Evolutionary conservation across 805 yeast genomes (phyloP).

Genomic region (Kodamaea fukazawae): DNA sequence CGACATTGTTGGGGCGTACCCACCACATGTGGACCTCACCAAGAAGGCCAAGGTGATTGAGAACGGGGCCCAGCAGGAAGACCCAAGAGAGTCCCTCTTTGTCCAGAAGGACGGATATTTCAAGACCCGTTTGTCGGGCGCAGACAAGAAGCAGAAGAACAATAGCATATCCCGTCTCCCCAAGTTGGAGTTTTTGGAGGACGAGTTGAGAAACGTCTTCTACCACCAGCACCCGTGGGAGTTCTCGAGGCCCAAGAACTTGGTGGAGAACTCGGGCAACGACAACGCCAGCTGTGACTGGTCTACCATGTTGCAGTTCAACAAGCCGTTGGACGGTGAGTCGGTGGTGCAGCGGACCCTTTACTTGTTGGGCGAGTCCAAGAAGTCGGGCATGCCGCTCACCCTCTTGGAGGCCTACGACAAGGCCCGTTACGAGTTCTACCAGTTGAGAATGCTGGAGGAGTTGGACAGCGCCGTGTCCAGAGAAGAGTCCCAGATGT

Average conservation of each 20-base stretch:
- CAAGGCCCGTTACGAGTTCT: conserved; percentile 83
- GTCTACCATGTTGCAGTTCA: conserved; percentile 70
- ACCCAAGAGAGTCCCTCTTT: conserved; percentile 25
- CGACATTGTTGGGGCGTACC: conserved; percentile 75
- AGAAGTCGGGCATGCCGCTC: conserved; percentile 15
- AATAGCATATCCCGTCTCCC: conserved; percentile 47
- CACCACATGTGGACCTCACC: conserved; percentile 68
- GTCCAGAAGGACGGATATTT: conserved; percentile 24
- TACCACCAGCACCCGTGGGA: conserved; percentile 98
- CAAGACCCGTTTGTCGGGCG: conserved; percentile 46
- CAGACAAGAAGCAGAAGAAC: conserved; percentile 37
- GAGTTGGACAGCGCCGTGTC: conserved; percentile 72
- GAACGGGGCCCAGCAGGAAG: conserved; percentile 22
- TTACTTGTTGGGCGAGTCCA: conserved; percentile 29
- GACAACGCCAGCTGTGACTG: conserved; percentile 65
- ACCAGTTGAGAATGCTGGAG: conserved; percentile 77
- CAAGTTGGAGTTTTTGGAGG: conserved; percentile 63
- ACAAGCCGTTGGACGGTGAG: conserved; percentile 84
- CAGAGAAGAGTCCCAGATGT: conserved; percentile 81
- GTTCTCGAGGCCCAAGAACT: conserved; percentile 79
- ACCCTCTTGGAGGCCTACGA: conserved; percentile 70
- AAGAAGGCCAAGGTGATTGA: conserved; percentile 40
- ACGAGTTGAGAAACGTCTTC: conserved; percentile 75
- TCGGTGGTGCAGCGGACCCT: conserved; percentile 45
- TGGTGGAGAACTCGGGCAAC: conserved; percentile 72